A percentile compares a stretch with the other conserved stretches of the same genome.
Evolutionary conservation across 768 basidiomycete species (phyloP).

Genomic region (Kwoniella shandongensis): DNA sequence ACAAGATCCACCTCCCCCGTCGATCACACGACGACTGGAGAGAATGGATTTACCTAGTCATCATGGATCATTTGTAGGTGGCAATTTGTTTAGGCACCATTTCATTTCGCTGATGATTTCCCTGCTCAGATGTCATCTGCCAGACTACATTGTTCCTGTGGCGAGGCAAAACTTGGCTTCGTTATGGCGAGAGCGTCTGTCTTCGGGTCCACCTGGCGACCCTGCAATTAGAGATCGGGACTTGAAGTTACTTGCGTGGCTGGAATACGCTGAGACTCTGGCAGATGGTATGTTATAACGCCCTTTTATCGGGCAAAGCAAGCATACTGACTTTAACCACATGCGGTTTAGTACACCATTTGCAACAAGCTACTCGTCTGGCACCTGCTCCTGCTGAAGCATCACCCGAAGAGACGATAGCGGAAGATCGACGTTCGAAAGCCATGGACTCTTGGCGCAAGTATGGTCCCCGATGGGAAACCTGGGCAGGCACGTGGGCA

Average conservation of each 20-base stretch:
- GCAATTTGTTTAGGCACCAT: neutral
- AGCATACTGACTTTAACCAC: neutral
- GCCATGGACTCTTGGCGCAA: conserved; percentile 34
- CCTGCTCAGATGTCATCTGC: conserved; percentile 30
- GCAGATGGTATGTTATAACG: conserved; percentile 28
- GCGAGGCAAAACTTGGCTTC: conserved; percentile 25
- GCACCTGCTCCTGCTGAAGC: conserved; percentile 9
- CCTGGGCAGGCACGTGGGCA: conserved; percentile 35
- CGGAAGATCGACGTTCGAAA: conserved; percentile 17
- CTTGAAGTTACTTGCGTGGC: conserved; percentile 47
- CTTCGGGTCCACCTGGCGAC: conserved; percentile 15
- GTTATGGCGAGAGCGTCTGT: conserved; percentile 36
- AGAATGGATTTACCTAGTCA: conserved; percentile 46
- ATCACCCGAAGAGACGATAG: conserved; percentile 4
- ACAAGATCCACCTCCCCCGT: conserved; percentile 20
- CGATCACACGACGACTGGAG: conserved; percentile 46
- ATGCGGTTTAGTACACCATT: conserved; percentile 12
- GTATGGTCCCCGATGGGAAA: conserved; percentile 28
- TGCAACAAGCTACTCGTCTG: conserved; percentile 6
- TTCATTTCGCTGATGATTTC: neutral
- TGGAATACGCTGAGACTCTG: conserved; percentile 49
- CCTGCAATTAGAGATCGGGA: conserved; percentile 46
- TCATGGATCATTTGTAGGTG: conserved; percentile 45
- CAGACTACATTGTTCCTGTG: conserved; percentile 31
- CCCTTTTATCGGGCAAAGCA: neutral